Percentiles rank a stretch among this genome's conserved stretches.
phyloP scores from a whole-genome alignment of 2,329 filamentous ascomycete genomes.

The Juglanconis oblonga region DNA sequence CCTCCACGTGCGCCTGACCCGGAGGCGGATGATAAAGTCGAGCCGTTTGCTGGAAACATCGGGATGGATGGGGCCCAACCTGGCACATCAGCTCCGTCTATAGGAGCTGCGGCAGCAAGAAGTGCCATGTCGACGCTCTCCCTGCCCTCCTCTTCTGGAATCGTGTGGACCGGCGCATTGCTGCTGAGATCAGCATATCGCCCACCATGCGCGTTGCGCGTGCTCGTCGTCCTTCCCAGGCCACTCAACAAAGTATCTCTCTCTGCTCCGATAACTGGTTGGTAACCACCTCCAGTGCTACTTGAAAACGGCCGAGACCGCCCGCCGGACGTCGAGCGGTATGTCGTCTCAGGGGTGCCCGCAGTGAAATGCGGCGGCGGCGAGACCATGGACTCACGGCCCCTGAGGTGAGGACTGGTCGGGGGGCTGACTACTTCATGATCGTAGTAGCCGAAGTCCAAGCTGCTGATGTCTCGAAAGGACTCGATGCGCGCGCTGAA shows the following conservation, averaged over 20 bases:
- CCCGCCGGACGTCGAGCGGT: background rate
- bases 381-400: conserved; percentile 38
- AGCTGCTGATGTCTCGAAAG: conserved; percentile 29
- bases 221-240: conserved; percentile 35
- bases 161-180: background rate
- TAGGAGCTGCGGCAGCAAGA: conserved; percentile 38
- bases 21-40: background rate
- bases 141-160: conserved; percentile 21
- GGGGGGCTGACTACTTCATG: conserved; percentile 34
- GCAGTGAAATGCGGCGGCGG: conserved; percentile 30
- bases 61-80: too few relatives aligned
- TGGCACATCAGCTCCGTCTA: conserved; percentile 25
- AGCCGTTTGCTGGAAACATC: background rate
- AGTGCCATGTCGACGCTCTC: conserved; percentile 36
- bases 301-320: background rate
- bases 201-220: conserved; percentile 25
- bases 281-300: conserved; percentile 18
- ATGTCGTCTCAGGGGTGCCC: background rate
- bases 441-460: conserved; percentile 55
- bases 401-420: conserved; percentile 23
- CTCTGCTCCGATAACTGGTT: conserved; percentile 13
- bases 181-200: background rate
- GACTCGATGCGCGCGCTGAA: conserved; percentile 25
- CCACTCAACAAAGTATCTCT: background rate
- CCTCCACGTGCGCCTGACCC: background rate